phyloP scores from a whole-genome alignment of 169 alveolate genomes.

The Plasmodium malariae region DNA sequence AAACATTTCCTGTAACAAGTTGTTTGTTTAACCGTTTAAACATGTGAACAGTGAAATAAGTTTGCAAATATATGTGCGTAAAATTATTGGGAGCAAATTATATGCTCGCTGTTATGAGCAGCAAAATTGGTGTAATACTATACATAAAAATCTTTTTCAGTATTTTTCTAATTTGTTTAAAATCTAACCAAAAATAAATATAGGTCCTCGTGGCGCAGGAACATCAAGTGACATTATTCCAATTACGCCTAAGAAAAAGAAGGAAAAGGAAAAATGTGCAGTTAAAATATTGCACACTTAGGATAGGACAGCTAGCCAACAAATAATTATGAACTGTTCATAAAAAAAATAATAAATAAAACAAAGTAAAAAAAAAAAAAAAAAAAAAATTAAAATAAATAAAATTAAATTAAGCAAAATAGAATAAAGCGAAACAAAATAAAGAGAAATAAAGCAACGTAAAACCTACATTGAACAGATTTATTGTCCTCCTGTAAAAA shows the following conservation, averaged over 20 bases:
- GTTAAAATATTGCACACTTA: no score
- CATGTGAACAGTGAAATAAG: no score
- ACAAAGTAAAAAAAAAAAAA: background rate
- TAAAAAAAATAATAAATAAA: background rate
- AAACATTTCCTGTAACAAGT: conserved; percentile 66
- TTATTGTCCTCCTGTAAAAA: conserved; percentile 55
- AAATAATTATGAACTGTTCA: no score
- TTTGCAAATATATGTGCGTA: no score
- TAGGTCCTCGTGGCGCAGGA: conserved; percentile 89
- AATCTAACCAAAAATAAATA: conserved; percentile 89
- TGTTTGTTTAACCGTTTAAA: background rate
- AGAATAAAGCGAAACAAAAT: background rate
- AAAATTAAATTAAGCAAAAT: background rate
- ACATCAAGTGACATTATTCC: conserved; percentile 88
- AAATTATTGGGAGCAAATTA: no score
- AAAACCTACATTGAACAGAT: conserved; percentile 46
- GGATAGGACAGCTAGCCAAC: no score
- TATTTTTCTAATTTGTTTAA: no score
- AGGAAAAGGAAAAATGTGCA: no score
- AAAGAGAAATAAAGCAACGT: background rate
- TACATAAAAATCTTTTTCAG: background rate
- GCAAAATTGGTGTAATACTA: background rate
- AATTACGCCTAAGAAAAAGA: conserved; percentile 75
- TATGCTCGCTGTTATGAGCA: no score
- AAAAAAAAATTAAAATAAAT: background rate